Base-by-base conservation (phyloP, 495 filamentous ascomycete genomes). In the Apodospora peruviana region DNA sequence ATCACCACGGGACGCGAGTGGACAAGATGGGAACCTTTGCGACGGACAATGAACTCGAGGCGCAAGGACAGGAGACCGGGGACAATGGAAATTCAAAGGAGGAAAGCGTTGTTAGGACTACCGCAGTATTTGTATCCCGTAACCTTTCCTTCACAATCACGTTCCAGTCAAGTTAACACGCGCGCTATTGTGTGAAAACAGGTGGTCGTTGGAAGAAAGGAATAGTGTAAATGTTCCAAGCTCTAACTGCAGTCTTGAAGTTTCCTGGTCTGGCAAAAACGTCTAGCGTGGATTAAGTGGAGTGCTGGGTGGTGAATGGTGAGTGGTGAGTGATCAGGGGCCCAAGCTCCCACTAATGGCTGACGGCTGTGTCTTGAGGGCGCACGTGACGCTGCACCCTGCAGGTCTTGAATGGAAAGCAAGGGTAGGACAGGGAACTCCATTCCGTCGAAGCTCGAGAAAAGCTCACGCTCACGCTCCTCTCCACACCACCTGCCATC, bases 401-500 rank as follows among this genome's bases (percentile, higher is more conserved):
- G n/a, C n/a, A n/a, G n/a, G n/a, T n/a, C n/a, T n/a, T n/a, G n/a
- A n/a, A n/a, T n/a, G n/a, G n/a, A n/a, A n/a, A n/a, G n/a, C n/a
- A n/a, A n/a, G n/a, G n/a, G n/a, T n/a, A n/a, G n/a, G n/a, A n/a
- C n/a, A n/a, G n/a, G n/a, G n/a, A n/a, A n/a, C n/a, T n/a, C n/a
- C n/a, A n/a, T 12, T 19, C n/a, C 29, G 9, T 35, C 10, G n/a
- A 25, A 52, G 56, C 51, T 59, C 18, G 9, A 20, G 37, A 40
- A 40, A 40, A 40, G 37, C 37, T 7, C 21, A 50, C 41, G 17
- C 27, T 39, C 48, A 34, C 47, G 48, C 52, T 45, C 56, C 56
- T 50, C 56, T 38, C n/a, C 20, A 32, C 50, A 29, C 51, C 52
- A 36, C 55, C 48, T n/a, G n/a, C 39, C 45, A 50, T 14, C 25